Evolutionary conservation across 2,329 filamentous ascomycete genomes (phyloP).

Genomic region (Ascochyta pisi): DNA sequence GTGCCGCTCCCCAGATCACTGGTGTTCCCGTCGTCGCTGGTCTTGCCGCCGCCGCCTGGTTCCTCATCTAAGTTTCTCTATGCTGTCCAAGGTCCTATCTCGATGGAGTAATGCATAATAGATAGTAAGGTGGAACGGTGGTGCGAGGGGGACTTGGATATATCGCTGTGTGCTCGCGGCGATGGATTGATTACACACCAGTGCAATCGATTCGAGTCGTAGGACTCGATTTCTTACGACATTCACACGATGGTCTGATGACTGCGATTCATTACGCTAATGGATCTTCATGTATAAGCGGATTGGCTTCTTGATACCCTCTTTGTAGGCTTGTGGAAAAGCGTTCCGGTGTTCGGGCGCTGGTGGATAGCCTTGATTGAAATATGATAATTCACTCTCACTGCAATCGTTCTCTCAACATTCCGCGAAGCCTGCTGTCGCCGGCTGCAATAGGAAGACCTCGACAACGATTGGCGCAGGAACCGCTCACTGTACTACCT

Average conservation of each 20-base stretch:
- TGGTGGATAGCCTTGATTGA: constrained; percentile 35
- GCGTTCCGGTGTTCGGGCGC: constrained; percentile 18
- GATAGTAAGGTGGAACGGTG: constrained; percentile 16
- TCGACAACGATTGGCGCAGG: not conserved
- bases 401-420: not conserved
- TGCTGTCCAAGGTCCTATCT: constrained; percentile 28
- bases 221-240: constrained; percentile 25
- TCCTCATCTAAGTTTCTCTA: constrained; percentile 45
- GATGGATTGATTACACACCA: constrained; percentile 21
- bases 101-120: constrained; percentile 46
- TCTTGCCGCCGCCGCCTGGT: constrained; percentile 45
- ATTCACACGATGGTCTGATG: constrained; percentile 31
- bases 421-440: not conserved
- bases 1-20: constrained; percentile 43
- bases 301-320: constrained; percentile 44
- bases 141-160: constrained; percentile 33
- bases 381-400: constrained; percentile 25
- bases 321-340: constrained; percentile 23
- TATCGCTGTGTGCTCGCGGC: constrained; percentile 22
- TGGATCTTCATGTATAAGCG: constrained; percentile 31
- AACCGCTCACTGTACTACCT: not conserved
- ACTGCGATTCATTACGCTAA: constrained; percentile 34
- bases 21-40: constrained; percentile 47
- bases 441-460: not conserved
- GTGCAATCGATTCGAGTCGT: constrained; percentile 18